Evolutionary conservation across 192 early-diverging fungal genomes (phyloP).

Genomic region (Mortierella alpina): DNA sequence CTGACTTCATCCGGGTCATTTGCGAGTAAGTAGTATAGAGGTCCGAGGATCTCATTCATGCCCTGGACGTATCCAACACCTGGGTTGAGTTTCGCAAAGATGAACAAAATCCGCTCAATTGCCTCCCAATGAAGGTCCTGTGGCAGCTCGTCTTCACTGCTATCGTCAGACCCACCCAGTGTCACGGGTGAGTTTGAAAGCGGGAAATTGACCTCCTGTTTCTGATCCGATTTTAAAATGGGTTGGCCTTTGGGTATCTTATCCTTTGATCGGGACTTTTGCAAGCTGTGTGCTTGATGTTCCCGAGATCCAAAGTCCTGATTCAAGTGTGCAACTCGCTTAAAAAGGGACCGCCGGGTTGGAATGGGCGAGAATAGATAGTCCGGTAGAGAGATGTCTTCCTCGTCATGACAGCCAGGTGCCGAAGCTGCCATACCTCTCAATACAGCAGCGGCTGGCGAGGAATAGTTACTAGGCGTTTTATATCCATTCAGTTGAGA

Average conservation of each 20-base stretch:
- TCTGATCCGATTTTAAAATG: neutral
- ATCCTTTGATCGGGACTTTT: constrained; percentile 24
- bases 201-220: constrained; percentile 17
- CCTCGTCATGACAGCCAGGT: neutral
- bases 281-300: constrained; percentile 47
- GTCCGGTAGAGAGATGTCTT: constrained; percentile 10
- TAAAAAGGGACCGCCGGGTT: constrained; percentile 67
- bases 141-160: constrained; percentile 27
- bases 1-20: constrained; percentile 60
- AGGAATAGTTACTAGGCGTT: constrained; percentile 25
- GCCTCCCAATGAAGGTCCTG: constrained; percentile 83
- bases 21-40: constrained; percentile 83
- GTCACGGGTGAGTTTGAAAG: constrained; percentile 4
- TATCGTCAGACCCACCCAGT: constrained; percentile 3
- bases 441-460: constrained; percentile 18
- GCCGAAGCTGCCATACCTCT: constrained; percentile 11
- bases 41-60: constrained; percentile 88
- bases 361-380: constrained; percentile 55
- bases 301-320: constrained; percentile 68
- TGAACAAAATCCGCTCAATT: constrained; percentile 81
- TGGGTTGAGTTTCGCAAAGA: constrained; percentile 83
- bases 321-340: constrained; percentile 73
- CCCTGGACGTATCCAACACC: constrained; percentile 90
- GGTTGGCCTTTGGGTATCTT: constrained; percentile 19
- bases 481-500: constrained; percentile 8